phyloP scores from a whole-genome alignment of 108 stramenopile species.

The Poteriospumella lacustris region DNA sequence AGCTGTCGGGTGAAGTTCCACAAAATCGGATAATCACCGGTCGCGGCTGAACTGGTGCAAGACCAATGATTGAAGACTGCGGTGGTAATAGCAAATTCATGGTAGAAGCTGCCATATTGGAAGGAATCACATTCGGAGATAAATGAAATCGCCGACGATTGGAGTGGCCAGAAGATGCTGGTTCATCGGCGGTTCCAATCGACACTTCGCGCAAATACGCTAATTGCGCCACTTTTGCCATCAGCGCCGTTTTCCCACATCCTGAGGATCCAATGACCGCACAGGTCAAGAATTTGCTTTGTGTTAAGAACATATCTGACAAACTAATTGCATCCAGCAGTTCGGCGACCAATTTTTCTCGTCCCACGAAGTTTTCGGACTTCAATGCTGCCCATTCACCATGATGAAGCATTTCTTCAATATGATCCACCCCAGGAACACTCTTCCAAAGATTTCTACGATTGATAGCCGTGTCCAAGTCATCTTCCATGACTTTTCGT shows the following conservation, averaged over 20 bases:
- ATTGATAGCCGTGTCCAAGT: not conserved
- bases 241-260: not conserved
- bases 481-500: not conserved
- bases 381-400: not conserved
- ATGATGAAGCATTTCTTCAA: not conserved
- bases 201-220: not conserved
- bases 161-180: no score
- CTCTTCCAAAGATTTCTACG: not conserved
- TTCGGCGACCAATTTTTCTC: not conserved
- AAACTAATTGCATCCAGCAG: not conserved
- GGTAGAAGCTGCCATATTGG: no score
- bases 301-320: not conserved
- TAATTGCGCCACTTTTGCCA: not conserved
- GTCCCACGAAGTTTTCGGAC: not conserved
- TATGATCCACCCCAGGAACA: not conserved
- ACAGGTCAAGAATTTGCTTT: not conserved
- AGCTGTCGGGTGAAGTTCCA: not conserved
- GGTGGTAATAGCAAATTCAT: no score
- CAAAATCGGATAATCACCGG: constrained; percentile 23
- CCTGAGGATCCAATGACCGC: not conserved
- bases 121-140: no score
- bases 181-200: not conserved
- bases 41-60: no score
- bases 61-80: no score
- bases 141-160: no score